These are phyloP conservation scores for Aspergillus quadrilineatus DNA, from an alignment of 2,329 filamentous ascomycete genomes.

Conservation along the genomic window DNA sequence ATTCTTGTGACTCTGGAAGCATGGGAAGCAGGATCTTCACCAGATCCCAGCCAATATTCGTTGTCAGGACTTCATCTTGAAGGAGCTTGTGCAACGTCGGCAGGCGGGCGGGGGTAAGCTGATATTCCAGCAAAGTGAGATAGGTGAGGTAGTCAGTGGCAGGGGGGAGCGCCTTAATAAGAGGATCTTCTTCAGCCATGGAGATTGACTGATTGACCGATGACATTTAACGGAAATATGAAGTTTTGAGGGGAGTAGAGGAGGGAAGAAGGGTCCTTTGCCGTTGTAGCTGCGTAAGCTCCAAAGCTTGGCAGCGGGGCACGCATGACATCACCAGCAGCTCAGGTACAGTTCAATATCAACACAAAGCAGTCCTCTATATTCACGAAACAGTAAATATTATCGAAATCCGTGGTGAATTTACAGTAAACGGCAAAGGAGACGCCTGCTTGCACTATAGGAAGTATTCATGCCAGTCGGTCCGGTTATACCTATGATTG, in stretches of 20 bases:
- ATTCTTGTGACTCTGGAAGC: constrained; percentile 58
- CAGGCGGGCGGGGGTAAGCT: constrained; percentile 58
- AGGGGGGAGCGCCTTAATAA: constrained; percentile 60
- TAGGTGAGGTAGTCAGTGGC: constrained; percentile 66
- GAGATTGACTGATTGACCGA: constrained; percentile 5
- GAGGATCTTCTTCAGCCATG: constrained; percentile 45
- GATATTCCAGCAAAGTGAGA: constrained; percentile 64
- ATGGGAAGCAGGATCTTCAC: constrained; percentile 62
- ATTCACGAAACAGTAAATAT: too few relatives aligned
- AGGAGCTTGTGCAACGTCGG: constrained; percentile 59
- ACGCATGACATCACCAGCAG: constrained; percentile 4
- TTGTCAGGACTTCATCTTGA: constrained; percentile 60
- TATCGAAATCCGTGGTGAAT: too few relatives aligned
- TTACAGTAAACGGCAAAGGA: too few relatives aligned
- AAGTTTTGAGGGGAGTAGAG: background rate
- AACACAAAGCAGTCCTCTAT: background rate
- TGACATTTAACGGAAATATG: constrained; percentile 2
- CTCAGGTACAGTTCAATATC: background rate
- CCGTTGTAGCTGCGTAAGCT: background rate
- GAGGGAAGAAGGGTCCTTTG: background rate
- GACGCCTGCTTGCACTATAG: too few relatives aligned
- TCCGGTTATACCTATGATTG: too few relatives aligned
- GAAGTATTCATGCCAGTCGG: too few relatives aligned
- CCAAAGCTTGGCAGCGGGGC: background rate
- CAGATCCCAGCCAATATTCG: constrained; percentile 67